Conservation (phyloP, 768 basidiomycete species). For the Gyrodon lividus region DNA sequence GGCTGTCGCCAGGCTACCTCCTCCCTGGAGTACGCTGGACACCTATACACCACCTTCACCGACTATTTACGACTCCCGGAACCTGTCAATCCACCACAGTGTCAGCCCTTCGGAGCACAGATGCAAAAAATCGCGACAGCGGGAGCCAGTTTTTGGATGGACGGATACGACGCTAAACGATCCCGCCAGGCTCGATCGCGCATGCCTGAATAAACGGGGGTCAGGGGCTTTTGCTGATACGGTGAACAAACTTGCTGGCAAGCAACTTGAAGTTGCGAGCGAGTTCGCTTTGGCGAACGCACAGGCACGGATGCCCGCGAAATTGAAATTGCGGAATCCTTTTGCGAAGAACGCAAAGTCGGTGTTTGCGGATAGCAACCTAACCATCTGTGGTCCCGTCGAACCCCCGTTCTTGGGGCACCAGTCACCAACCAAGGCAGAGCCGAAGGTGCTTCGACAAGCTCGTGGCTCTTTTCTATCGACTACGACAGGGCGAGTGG, state of each 20-base stretch:
- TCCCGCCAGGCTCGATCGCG: slow-evolving; percentile 19
- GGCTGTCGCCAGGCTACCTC: slow-evolving; percentile 28
- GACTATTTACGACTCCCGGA: not conserved
- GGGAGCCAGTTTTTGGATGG: not conserved
- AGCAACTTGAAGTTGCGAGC: slow-evolving; percentile 22
- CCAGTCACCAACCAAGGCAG: not conserved
- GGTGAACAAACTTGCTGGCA: slow-evolving; percentile 19
- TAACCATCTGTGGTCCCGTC: not conserved
- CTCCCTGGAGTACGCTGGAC: slow-evolving; percentile 23
- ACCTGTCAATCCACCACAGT: not conserved
- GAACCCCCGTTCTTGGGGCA: not conserved
- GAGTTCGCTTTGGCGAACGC: slow-evolving; percentile 18
- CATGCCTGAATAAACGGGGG: slow-evolving; percentile 27
- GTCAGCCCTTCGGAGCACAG: not conserved
- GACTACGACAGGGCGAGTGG: not conserved
- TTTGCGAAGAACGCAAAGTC: slow-evolving; percentile 16
- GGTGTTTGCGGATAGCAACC: slow-evolving; percentile 18
- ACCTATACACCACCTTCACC: not conserved
- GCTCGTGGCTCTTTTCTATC: slow-evolving; percentile 9
- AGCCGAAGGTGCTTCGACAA: slow-evolving; percentile 3
- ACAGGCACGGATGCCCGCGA: not conserved
- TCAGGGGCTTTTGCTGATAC: slow-evolving; percentile 20
- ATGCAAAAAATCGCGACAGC: not conserved
- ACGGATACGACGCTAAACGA: slow-evolving; percentile 6
- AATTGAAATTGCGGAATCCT: slow-evolving; percentile 20